Evolutionary conservation across 139 green algal genomes (phyloP).

Genomic region (Closterium sp.): DNA sequence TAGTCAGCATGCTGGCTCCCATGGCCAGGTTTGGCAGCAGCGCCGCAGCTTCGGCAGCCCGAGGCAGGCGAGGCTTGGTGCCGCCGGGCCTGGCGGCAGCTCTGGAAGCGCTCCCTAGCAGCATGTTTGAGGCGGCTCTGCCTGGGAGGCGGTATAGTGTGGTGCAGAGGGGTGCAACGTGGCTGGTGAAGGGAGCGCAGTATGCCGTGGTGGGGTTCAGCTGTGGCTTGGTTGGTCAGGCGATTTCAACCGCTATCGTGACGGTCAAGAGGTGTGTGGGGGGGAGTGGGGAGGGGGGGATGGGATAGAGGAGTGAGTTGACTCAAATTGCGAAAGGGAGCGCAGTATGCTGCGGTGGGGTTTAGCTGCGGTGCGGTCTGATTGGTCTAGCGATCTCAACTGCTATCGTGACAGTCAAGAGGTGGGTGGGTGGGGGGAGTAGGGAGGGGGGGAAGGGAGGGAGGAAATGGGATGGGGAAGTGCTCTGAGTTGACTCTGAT

Average conservation of each 20-base stretch:
- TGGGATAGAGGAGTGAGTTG: too few relatives aligned
- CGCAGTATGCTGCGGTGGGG: constrained; percentile 60
- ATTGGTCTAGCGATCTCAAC: constrained; percentile 89
- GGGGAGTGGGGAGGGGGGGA: too few relatives aligned
- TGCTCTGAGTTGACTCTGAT: too few relatives aligned
- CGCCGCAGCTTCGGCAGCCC: background rate
- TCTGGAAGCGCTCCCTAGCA: constrained; percentile 7
- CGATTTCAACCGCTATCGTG: constrained; percentile 82
- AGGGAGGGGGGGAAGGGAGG: too few relatives aligned
- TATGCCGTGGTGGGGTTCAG: constrained; percentile 83
- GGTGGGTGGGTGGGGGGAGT: constrained; percentile 32
- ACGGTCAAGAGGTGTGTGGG: constrained; percentile 62
- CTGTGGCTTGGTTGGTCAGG: constrained; percentile 88
- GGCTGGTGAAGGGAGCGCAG: constrained; percentile 62
- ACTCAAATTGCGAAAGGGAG: too few relatives aligned
- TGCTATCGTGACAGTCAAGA: constrained; percentile 73
- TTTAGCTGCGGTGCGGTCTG: constrained; percentile 87
- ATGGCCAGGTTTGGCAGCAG: constrained; percentile 51
- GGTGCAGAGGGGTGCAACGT: constrained; percentile 28
- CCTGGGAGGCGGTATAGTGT: constrained; percentile 22
- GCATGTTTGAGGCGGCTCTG: constrained; percentile 38
- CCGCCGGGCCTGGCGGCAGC: background rate
- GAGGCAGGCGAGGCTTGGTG: background rate
- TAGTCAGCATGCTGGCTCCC: constrained; percentile 89
- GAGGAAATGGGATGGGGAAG: background rate